A percentile compares a stretch with the other conserved stretches of the same genome.
Evolutionary conservation across 345 rosid species (phyloP).

Genomic region (Streptanthus diversifolius): DNA sequence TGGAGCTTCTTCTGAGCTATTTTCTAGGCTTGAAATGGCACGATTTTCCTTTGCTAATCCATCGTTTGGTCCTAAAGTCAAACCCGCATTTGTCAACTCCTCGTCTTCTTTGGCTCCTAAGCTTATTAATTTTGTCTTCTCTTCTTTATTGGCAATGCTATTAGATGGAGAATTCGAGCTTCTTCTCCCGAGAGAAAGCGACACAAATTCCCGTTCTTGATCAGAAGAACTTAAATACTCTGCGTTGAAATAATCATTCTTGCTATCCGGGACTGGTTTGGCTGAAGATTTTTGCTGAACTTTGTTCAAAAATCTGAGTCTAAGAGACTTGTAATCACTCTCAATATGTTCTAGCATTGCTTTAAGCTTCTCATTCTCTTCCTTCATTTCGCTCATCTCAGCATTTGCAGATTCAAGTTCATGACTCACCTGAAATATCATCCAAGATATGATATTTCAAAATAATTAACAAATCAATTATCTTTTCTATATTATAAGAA

Average conservation of each 20-base stretch:
- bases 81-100: constrained; percentile 40
- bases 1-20: constrained; percentile 36
- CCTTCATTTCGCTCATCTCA: constrained; percentile 55
- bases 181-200: constrained; percentile 64
- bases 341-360: constrained; percentile 42
- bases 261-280: constrained; percentile 7
- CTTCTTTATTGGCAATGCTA: constrained; percentile 30
- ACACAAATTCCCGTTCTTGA: constrained; percentile 44
- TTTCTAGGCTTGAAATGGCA: neutral
- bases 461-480: neutral
- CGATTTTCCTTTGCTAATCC: neutral
- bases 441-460: neutral
- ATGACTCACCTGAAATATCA: neutral
- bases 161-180: constrained; percentile 16
- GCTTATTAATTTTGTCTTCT: constrained; percentile 12
- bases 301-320: constrained; percentile 40
- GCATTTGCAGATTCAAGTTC: constrained; percentile 49
- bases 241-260: constrained; percentile 10
- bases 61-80: constrained; percentile 38
- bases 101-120: constrained; percentile 20
- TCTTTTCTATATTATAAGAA: neutral
- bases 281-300: constrained; percentile 31
- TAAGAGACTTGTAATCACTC: constrained; percentile 54
- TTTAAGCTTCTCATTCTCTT: constrained; percentile 60
- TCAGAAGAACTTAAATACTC: neutral